Base-by-base conservation (phyloP, 495 filamentous ascomycete species). In the Sporormia fimetaria region DNA sequence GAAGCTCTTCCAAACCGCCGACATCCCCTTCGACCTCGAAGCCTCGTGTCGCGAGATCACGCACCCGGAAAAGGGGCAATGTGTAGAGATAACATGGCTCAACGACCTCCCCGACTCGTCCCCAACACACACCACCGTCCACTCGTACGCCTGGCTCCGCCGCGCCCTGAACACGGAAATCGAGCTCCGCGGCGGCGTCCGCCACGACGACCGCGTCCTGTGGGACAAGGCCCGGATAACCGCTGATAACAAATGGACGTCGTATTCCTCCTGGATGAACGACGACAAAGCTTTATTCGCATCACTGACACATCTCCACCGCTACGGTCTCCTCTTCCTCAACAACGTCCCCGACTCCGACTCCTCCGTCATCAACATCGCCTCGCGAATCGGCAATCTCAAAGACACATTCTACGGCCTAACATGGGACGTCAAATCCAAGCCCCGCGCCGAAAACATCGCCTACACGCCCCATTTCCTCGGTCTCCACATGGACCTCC, bases 401-500 rank as follows among this genome's bases (percentile, higher is more conserved):
- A 76, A 83, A 37, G 74, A 82, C 47, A 82, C 85, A 11, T 90
- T 96, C 57, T 94, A 94, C 62, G 88, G 88, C 22, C 59, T 62
- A 29, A 94, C 85, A 1, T 94, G 84, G 81, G 83, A 94, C 61
- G 87, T 96, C 18, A 74, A 69, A 37, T 78, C 69, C 6, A 76
- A 86, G 22, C 75, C 80, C 2, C 47, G 78, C 30, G 81, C 86
- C 27, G 84, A 83, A 57, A 96, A 96, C 51, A 77, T 96, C 6
- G 88, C 88, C 1, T 94, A 96, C 63, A 94, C 87, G 3, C 74
- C 65, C 55, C 65, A 76, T 29, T 74, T 74, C 49, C 74, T 94
- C 1, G 82, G 80, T 12, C 74, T 90, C 25, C 88, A 96, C 60
- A 88, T 93, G 79, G 88, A 96, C 54, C 71, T 94, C 20, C 69